Conservation (phyloP, 345 rosid species). For the Linum trigynum region DNA sequence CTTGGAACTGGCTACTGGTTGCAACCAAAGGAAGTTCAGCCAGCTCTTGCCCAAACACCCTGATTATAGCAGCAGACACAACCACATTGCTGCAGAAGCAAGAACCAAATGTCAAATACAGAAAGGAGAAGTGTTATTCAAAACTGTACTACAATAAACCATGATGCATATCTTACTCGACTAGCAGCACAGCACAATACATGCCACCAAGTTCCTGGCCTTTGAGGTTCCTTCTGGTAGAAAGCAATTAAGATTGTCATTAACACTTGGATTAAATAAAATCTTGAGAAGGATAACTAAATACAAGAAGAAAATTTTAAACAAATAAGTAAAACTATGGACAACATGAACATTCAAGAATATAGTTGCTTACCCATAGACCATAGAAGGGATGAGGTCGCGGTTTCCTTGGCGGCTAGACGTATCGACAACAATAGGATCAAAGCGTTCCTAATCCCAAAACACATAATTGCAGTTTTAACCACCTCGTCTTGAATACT, state of each 20-base stretch:
- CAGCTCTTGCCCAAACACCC: slow-evolving; percentile 1
- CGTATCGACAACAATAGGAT: not conserved
- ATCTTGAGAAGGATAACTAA: not conserved
- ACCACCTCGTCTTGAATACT: not conserved
- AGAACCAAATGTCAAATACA: not conserved
- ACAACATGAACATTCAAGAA: not conserved
- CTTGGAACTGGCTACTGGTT: not conserved
- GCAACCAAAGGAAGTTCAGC: slow-evolving; percentile 12
- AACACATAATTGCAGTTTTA: not conserved
- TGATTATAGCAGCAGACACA: slow-evolving; percentile 5
- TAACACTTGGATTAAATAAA: not conserved
- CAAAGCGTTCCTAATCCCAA: slow-evolving; percentile 4
- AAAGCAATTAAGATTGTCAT: not conserved
- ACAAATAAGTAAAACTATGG: not conserved
- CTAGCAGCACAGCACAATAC: slow-evolving; percentile 10
- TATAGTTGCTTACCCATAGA: not conserved
- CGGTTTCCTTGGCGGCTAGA: not conserved
- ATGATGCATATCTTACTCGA: slow-evolving; percentile 1
- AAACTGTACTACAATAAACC: not conserved
- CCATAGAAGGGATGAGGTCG: slow-evolving; percentile 7
- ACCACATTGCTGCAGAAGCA: not conserved
- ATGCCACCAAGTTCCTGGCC: slow-evolving; percentile 2
- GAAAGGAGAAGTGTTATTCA: not conserved
- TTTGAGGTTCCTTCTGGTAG: not conserved
- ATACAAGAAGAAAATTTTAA: not conserved